These are phyloP conservation scores for Mercurialis annua DNA, from an alignment of 345 rosid species.

Conservation along the genomic window DNA sequence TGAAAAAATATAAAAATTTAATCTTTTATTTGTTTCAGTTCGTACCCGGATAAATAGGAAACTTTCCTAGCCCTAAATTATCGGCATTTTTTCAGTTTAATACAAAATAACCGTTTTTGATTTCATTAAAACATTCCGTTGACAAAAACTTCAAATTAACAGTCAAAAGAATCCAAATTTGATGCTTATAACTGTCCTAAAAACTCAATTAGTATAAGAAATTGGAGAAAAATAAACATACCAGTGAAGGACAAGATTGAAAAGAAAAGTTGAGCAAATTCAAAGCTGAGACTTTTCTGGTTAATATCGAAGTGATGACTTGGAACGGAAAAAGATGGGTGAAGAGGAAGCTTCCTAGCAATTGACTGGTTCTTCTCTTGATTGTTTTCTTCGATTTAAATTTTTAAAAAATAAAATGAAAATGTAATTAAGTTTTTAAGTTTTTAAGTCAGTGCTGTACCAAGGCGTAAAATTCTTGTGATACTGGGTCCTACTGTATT, in stretches of 20 bases:
- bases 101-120: background rate
- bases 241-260: background rate
- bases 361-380: background rate
- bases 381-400: slow-evolving; percentile 1
- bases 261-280: too few relatives aligned
- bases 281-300: background rate
- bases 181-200: background rate
- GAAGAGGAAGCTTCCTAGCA: slow-evolving; percentile 20
- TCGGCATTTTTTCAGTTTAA: background rate
- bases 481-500: background rate
- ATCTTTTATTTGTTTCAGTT: background rate
- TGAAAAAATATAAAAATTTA: too few relatives aligned
- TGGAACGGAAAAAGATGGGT: background rate
- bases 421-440: too few relatives aligned
- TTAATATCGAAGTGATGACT: background rate
- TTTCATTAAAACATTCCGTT: background rate
- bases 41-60: background rate
- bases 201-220: background rate
- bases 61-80: background rate
- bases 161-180: background rate
- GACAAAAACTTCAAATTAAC: background rate
- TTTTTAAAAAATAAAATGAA: background rate
- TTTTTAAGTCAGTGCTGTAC: background rate
- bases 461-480: background rate
- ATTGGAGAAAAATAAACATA: background rate